phyloP scores from a whole-genome alignment of 345 rosid species.

The Heritiera fomes region DNA sequence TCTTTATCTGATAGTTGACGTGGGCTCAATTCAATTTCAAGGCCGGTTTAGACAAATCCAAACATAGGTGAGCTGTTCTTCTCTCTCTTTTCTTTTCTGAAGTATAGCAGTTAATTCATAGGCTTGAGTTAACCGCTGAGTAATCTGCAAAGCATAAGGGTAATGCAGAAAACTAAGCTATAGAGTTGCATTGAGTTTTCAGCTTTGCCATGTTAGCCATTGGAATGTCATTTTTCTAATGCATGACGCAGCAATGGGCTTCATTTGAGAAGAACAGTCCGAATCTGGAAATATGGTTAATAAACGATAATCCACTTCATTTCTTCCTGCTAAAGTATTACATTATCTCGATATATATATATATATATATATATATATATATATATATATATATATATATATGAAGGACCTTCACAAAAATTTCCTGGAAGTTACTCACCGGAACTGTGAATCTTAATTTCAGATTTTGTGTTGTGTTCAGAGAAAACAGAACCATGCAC shows the following conservation, averaged over 20 bases:
- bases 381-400: neutral
- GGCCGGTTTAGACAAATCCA: too few relatives aligned
- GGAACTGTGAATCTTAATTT: neutral
- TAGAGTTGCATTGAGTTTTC: neutral
- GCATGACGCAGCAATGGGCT: too few relatives aligned
- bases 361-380: neutral
- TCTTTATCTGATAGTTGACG: too few relatives aligned
- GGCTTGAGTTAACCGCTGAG: too few relatives aligned
- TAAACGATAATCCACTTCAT: neutral
- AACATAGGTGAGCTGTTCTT: too few relatives aligned
- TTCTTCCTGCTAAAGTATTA: neutral
- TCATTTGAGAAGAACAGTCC: too few relatives aligned
- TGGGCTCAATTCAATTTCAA: neutral
- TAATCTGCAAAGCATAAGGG: neutral
- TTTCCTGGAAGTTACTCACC: conserved; percentile 14
- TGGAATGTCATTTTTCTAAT: neutral
- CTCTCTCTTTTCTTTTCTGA: too few relatives aligned
- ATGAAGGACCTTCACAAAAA: conserved; percentile 19
- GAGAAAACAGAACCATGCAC: neutral
- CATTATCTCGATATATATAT: neutral
- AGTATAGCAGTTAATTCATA: too few relatives aligned
- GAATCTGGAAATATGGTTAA: neutral
- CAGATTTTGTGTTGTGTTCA: neutral
- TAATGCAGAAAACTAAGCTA: neutral
- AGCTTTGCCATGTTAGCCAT: neutral